Evolutionary conservation across 1,284 basidiomycete species (phyloP), one percentile per base, ranked within the genome.

Genomic region (Marasmius tenuissimus): DNA sequence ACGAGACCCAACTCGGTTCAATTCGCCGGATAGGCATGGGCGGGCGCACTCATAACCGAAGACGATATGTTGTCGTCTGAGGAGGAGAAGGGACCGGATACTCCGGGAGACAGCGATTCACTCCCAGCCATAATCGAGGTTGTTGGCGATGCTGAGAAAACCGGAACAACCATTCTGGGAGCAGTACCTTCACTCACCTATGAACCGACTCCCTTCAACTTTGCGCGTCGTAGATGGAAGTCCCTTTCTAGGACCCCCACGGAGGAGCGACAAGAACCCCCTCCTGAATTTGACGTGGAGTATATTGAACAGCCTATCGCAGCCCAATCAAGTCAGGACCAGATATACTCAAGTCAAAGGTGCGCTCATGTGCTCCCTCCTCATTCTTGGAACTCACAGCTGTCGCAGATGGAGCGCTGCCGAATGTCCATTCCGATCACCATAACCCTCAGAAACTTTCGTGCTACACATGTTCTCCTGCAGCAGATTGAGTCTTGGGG

Each of bases 201-300:
- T 70, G 81, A 79, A 63, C 84, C 84, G 22, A 80, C 81, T 49
- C 83, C 85, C 14, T 75, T 81, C 73, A 83, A 81, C 68, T 79
- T 83, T 64, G 83, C 84, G 11, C 78, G 76, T 62, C 79, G 81
- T 58, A 79, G 83, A 49, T 85, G 84, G 84, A 80, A 78, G 60
- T 76, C 79, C 20, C 61, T 67, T 35, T 56, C 66, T 63, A 71
- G 70, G 61, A 72, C 74, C 56, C 69, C 74, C 11, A 39, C 60
- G 7, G 62, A 63, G n/a, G 59, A 61, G 45, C 22, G 20, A 22
- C 38, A 34, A 9, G 34, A 50, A 16, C 20, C 47, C 52, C 53
- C 47, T 58, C 64, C 70, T 62, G 71, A 75, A 65, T 67, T 65
- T 67, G 70, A 69, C 64, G 65, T 37, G 67, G 69, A 60, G 67